Evolutionary conservation across 768 basidiomycete genomes (phyloP).

Genomic region (Lactarius hengduanensis): DNA sequence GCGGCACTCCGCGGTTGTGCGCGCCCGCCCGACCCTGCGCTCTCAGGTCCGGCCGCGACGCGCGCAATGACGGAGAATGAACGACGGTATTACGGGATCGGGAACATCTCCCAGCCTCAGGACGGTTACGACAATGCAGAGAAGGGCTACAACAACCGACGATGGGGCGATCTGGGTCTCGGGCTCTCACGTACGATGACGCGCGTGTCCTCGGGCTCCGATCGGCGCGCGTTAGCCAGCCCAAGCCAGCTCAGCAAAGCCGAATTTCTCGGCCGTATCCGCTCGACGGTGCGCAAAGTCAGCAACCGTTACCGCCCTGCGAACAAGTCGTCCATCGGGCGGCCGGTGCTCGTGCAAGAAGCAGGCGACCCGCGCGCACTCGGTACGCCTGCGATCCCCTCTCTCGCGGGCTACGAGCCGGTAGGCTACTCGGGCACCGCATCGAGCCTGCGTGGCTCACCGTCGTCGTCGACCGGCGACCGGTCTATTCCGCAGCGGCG

Average conservation of each 20-base stretch:
- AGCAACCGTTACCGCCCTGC: conserved; percentile 52
- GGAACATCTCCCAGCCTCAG: conserved; percentile 32
- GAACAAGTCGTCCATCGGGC: conserved; percentile 50
- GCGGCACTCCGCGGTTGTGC: conserved; percentile 56
- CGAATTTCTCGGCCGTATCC: conserved; percentile 65
- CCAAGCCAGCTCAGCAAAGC: conserved; percentile 66
- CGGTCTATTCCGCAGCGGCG: conserved; percentile 66
- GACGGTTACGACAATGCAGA: conserved; percentile 26
- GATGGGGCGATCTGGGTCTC: conserved; percentile 41
- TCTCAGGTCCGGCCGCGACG: conserved; percentile 57
- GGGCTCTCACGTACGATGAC: conserved; percentile 48
- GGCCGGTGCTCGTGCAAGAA: conserved; percentile 48
- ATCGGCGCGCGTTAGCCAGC: conserved; percentile 35
- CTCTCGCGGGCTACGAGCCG: conserved; percentile 26
- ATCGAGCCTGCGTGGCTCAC: conserved; percentile 51
- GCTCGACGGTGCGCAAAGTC: conserved; percentile 62
- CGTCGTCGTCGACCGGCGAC: conserved; percentile 62
- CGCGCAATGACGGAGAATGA: conserved; percentile 63
- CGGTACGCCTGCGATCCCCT: conserved; percentile 14
- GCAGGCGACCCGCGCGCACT: conserved; percentile 22
- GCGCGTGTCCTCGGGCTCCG: conserved; percentile 27
- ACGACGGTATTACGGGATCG: conserved; percentile 65
- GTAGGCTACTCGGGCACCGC: conserved; percentile 44
- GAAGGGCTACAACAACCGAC: conserved; percentile 34
- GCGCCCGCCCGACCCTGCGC: conserved; percentile 57